Percentiles rank a stretch among this genome's conserved stretches.
Evolutionary conservation across 441 rosid species (phyloP).

Genomic region (Geranium incanum): DNA sequence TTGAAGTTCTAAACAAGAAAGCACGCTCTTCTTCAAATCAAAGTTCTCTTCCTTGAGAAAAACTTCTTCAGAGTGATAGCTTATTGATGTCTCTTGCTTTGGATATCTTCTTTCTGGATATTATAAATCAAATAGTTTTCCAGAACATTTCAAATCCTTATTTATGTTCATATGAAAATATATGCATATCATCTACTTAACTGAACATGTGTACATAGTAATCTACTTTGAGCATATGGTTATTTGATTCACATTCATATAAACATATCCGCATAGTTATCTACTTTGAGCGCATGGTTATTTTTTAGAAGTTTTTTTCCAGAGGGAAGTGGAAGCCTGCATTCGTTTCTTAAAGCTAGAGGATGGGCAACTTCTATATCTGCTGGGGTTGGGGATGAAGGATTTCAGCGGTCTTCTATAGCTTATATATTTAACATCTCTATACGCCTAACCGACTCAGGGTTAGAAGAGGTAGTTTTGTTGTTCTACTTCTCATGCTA

Average conservation of each 20-base stretch:
- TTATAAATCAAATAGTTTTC: not conserved
- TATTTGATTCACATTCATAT: not conserved
- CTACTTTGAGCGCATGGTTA: slow-evolving; percentile 14
- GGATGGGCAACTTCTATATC: slow-evolving; percentile 87
- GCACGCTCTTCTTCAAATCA: not conserved
- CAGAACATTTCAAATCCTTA: not conserved
- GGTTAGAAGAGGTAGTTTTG: slow-evolving; percentile 67
- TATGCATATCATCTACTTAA: no score
- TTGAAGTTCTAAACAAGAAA: slow-evolving; percentile 3
- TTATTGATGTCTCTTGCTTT: not conserved
- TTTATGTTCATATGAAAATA: not conserved
- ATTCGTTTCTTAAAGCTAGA: slow-evolving; percentile 63
- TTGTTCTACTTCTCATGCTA: slow-evolving; percentile 2
- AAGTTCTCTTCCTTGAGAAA: not conserved
- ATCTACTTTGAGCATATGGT: no score
- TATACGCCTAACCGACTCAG: slow-evolving; percentile 80
- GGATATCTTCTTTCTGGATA: not conserved
- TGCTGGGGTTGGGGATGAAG: slow-evolving; percentile 95
- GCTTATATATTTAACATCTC: slow-evolving; percentile 86
- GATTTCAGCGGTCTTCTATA: slow-evolving; percentile 75
- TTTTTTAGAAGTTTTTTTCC: slow-evolving; percentile 24
- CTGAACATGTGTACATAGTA: no score
- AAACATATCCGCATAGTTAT: slow-evolving; percentile 3
- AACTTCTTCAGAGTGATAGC: not conserved
- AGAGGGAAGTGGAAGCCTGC: slow-evolving; percentile 99